These are phyloP conservation scores for Leccinum griseonigrum DNA, from an alignment of 1,284 basidiomycete species.

Conservation along the genomic window DNA sequence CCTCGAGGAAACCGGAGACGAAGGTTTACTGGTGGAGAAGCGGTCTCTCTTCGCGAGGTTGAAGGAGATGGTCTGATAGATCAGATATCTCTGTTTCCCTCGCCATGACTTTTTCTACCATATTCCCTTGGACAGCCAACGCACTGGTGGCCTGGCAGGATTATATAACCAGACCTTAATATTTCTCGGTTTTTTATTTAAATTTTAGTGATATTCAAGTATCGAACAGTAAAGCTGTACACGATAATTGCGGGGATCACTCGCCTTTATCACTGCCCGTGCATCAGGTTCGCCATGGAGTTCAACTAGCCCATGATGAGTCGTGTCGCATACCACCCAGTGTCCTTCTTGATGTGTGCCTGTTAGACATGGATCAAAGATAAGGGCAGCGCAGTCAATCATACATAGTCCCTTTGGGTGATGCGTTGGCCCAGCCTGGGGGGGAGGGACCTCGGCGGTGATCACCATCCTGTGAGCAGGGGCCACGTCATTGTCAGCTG, in stretches of 20 bases:
- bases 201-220: neutral
- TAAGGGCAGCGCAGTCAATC: conserved; percentile 42
- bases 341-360: conserved; percentile 34
- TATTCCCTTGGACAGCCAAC: neutral
- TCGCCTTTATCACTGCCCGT: conserved; percentile 39
- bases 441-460: neutral
- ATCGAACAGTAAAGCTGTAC: neutral
- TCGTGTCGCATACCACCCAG: conserved; percentile 33
- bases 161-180: neutral
- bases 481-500: neutral
- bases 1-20: conserved; percentile 25
- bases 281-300: conserved; percentile 39
- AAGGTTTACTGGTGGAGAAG: conserved; percentile 16
- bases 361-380: conserved; percentile 35
- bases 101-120: neutral
- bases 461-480: neutral
- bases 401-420: conserved; percentile 31
- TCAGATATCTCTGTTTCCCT: neutral
- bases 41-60: conserved; percentile 3
- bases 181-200: neutral
- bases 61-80: conserved; percentile 15
- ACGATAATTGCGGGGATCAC: neutral
- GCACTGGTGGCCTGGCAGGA: neutral
- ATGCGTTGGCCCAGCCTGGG: too few species aligned
- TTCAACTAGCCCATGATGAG: conserved; percentile 28